A percentile compares a stretch with the other conserved stretches of the same genome.
Evolutionary conservation across 768 basidiomycete species (phyloP).

Genomic region (Pleurotus djamor): DNA sequence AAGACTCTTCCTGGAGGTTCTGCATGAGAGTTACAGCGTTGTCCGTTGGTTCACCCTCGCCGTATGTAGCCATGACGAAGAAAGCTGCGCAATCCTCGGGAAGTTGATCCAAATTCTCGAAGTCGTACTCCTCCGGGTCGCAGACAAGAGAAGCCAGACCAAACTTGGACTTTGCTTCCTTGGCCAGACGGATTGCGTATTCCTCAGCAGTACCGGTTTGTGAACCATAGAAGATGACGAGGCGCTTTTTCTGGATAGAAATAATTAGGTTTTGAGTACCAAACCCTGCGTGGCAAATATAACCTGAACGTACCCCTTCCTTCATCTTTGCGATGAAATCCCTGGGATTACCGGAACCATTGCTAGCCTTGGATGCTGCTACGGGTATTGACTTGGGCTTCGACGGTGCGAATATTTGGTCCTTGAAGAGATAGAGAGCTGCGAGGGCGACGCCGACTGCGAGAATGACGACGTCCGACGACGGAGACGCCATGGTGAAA

Average conservation of each 20-base stretch:
- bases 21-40: conserved; percentile 96
- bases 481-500: conserved; percentile 54
- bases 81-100: conserved; percentile 87
- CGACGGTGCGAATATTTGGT: conserved; percentile 70
- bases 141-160: conserved; percentile 95
- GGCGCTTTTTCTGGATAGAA: conserved; percentile 79
- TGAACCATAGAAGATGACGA: conserved; percentile 97
- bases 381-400: conserved; percentile 57
- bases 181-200: conserved; percentile 95
- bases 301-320: conserved; percentile 63
- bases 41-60: conserved; percentile 98
- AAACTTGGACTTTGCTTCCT: conserved; percentile 96
- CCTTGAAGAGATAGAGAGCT: conserved; percentile 79
- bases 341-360: conserved; percentile 83
- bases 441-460: conserved; percentile 74
- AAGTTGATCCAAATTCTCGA: conserved; percentile 90
- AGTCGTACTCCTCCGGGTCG: conserved; percentile 99
- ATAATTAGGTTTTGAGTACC: background rate
- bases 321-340: conserved; percentile 97
- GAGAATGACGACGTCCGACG: conserved; percentile 74
- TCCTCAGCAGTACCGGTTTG: conserved; percentile 99
- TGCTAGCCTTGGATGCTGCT: conserved; percentile 40
- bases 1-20: conserved; percentile 82
- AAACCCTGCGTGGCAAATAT: conserved; percentile 5
- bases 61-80: conserved; percentile 98